A percentile compares a stretch with the other conserved stretches of the same genome.
Evolutionary conservation across 805 yeast species (phyloP).

Genomic region (Barnettozyma botsteinii): DNA sequence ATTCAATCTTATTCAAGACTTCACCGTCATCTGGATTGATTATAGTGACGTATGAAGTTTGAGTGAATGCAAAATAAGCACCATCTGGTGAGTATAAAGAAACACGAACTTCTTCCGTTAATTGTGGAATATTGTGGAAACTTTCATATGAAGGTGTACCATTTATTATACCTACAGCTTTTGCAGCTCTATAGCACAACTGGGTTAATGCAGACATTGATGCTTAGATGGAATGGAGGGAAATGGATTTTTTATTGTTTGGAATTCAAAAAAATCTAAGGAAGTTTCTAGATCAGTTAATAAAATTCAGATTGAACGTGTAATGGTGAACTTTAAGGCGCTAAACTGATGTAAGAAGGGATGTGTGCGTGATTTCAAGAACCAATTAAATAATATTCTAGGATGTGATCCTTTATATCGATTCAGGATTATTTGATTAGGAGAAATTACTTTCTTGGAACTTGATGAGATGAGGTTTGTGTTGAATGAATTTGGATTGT

Average conservation of each 20-base stretch:
- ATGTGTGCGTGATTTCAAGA: too few species aligned
- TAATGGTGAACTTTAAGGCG: too few species aligned
- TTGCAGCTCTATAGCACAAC: slow-evolving; percentile 44
- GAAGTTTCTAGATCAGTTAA: too few species aligned
- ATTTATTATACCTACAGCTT: slow-evolving; percentile 45
- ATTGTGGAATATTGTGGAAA: slow-evolving; percentile 22
- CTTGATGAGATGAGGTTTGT: neutral
- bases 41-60: slow-evolving; percentile 53
- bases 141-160: slow-evolving; percentile 36
- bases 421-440: too few species aligned
- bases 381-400: too few species aligned
- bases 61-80: slow-evolving; percentile 62
- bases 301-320: too few species aligned
- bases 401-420: too few species aligned
- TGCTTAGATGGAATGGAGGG: too few species aligned
- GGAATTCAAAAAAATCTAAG: too few species aligned
- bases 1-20: slow-evolving; percentile 41
- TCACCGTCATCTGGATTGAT: slow-evolving; percentile 50
- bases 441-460: neutral
- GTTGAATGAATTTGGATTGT: neutral
- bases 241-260: too few species aligned
- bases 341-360: too few species aligned
- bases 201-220: slow-evolving; percentile 25
- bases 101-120: slow-evolving; percentile 48
- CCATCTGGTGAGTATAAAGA: slow-evolving; percentile 69